Percentiles rank a stretch among this genome's conserved stretches.
phyloP scores from a whole-genome alignment of 2,329 filamentous ascomycete genomes.

The Mycosphaerella sp. region DNA sequence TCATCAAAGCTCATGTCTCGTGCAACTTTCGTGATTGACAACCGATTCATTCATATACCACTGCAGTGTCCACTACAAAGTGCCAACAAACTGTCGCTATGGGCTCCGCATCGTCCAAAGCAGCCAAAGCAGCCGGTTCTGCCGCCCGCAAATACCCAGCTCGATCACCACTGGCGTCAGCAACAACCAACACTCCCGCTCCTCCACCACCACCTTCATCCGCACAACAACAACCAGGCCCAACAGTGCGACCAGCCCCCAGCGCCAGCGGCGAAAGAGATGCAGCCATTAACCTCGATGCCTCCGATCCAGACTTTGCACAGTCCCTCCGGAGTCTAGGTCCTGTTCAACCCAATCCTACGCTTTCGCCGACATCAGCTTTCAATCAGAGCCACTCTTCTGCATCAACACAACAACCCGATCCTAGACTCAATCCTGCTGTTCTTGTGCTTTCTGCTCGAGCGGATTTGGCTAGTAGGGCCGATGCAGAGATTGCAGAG shows the following conservation, averaged over 20 bases:
- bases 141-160: constrained; percentile 53
- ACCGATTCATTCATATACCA: not conserved
- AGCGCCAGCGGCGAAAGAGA: constrained; percentile 37
- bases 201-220: constrained; percentile 26
- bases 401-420: constrained; percentile 33
- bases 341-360: constrained; percentile 53
- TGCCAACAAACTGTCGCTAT: constrained; percentile 33
- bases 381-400: constrained; percentile 34
- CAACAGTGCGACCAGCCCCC: constrained; percentile 38
- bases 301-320: constrained; percentile 61
- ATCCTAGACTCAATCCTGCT: constrained; percentile 48
- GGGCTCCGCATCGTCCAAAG: constrained; percentile 56
- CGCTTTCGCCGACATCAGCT: constrained; percentile 50
- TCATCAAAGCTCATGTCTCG: not conserved
- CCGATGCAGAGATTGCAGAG: constrained; percentile 49
- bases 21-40: not conserved
- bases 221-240: constrained; percentile 34
- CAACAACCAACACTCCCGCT: constrained; percentile 25
- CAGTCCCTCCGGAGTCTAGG: constrained; percentile 67
- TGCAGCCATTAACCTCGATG: constrained; percentile 54
- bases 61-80: too few relatives aligned
- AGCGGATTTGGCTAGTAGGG: constrained; percentile 46
- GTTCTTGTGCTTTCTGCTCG: constrained; percentile 49
- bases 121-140: constrained; percentile 45
- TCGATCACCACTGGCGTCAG: constrained; percentile 29